Percentiles rank a stretch among this genome's conserved stretches.
phyloP scores from a whole-genome alignment of 768 basidiomycete genomes.

The Russula brevipes region DNA sequence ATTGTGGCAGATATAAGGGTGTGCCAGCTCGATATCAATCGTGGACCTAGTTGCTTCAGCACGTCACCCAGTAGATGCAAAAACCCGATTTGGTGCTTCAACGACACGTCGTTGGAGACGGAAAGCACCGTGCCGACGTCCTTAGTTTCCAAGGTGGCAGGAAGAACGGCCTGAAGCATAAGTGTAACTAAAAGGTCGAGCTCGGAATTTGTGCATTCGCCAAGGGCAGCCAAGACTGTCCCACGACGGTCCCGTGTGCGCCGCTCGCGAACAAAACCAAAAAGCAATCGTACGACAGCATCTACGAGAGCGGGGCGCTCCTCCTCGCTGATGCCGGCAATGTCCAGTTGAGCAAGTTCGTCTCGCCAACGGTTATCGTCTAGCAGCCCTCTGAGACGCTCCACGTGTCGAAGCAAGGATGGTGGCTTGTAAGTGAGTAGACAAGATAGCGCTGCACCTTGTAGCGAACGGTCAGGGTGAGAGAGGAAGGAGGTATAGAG shows the following conservation, averaged over 20 bases:
- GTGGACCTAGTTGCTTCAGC: slow-evolving; percentile 73
- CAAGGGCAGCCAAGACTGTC: slow-evolving; percentile 69
- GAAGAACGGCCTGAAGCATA: slow-evolving; percentile 70
- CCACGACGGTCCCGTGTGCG: slow-evolving; percentile 63
- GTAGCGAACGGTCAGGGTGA: slow-evolving; percentile 76
- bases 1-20: slow-evolving; percentile 65
- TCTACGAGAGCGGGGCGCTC: slow-evolving; percentile 66
- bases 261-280: slow-evolving; percentile 81
- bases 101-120: slow-evolving; percentile 35
- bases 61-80: slow-evolving; percentile 81
- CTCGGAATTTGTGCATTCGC: slow-evolving; percentile 66
- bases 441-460: slow-evolving; percentile 70
- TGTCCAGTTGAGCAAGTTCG: slow-evolving; percentile 65
- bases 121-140: slow-evolving; percentile 29
- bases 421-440: slow-evolving; percentile 77
- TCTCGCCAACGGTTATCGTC: slow-evolving; percentile 91
- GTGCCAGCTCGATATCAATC: slow-evolving; percentile 67
- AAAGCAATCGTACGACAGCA: slow-evolving; percentile 69
- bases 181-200: slow-evolving; percentile 74
- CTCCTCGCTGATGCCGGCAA: slow-evolving; percentile 48
- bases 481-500: slow-evolving; percentile 75
- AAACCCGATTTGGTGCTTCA: slow-evolving; percentile 79
- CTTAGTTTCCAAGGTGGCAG: slow-evolving; percentile 18
- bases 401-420: slow-evolving; percentile 48
- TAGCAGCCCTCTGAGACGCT: slow-evolving; percentile 63